Evolutionary conservation across 2,329 filamentous ascomycete species (phyloP), one percentile per base, ranked within the genome.

Genomic region (Metarhizium guizhouense): DNA sequence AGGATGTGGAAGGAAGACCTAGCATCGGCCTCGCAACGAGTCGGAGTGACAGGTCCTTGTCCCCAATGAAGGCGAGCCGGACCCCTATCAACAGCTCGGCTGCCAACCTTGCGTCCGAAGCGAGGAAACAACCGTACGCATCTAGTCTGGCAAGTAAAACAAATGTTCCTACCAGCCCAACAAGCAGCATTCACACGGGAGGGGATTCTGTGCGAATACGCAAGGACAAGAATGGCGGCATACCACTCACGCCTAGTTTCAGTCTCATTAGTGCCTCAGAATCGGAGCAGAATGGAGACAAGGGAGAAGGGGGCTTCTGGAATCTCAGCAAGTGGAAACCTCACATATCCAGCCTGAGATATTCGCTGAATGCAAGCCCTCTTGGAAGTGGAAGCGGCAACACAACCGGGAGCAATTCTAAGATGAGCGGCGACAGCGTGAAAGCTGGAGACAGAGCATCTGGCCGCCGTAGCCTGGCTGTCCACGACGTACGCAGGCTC

Each of bases 171-270:
- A 63, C 65, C 3, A 80, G 76, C 55, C 76, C 77, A 7, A 67
- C 72, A 1, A 64, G 70, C 45, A 71, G 68, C 58, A 56, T 64
- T 10, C 55, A 63, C 18, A 64, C 65, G 11, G 65, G 61, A 42
- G 61, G 62, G 42, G 63, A 63, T n/a, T 65, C 67, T 7, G 57
- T 62, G 11, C 58, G 53, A 43, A 47, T 61, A 29, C 32, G 56
- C 18, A 64, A 64, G 54, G 64, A 67, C 0, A 62, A 63, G 50
- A 64, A 66, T 11, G 58, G 58, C 14, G 63, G 65, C 4, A 64
- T 72, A 2, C 78, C 77, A 0, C 81, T 80, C 0, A 78, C 78
- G 1, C 81, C 81, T 2, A 80, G 80, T 57, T 83, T 84, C 63
- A 79, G 74, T 5, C 72, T 82, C 30, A 69, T 70, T 6, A 70